Evolutionary conservation across 768 basidiomycete species (phyloP), one percentile per base, ranked within the genome.

Genomic region (Bullera alba): DNA sequence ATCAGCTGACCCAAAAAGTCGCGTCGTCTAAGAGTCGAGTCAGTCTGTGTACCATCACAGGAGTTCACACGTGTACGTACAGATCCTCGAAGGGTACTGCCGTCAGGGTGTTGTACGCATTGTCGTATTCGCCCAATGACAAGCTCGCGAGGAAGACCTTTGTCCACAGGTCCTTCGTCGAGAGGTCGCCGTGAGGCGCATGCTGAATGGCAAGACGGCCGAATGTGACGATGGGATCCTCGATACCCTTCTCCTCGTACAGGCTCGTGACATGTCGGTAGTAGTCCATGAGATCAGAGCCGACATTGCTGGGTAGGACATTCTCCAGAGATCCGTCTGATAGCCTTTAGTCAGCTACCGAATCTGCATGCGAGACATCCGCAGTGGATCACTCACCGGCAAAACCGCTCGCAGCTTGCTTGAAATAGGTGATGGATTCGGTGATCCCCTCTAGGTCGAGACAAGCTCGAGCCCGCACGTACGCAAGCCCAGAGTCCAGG

Each of bases 1-100:
- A 90, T 83, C 43, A 99, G 77, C 54, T 86, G 84, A 42, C 82
- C 81, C 22, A 87, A 79, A 63, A 82, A 85, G 56, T 91, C 89
- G 43, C 81, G 81, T 75, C 84, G 86, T 64, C 91, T 95, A 17
- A 10, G 17, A 32, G 70, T 22, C 10, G 34, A 28, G 26, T 58
- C 48, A 25, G 45, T 30, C 5, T 10, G 15, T 23, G 22, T 12
- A 3, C 22, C 7, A 25, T 3, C 8, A 42, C 15, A 26, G n/a
- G 32, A 26, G 12, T 10, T 21, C 8, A 51, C 21, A 29, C 22
- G 42, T 5, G 0, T 26, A 79, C 91, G 73, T 70, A 95, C 91
- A 86, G 77, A 61, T 81, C 81, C 56, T 84, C 79, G 58, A 82
- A 83, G 4, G 91, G 88, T 5, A 79, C 79, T 17, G 81, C 77